Conservation (phyloP, 345 rosid species). For the Eucalyptus pumila region DNA sequence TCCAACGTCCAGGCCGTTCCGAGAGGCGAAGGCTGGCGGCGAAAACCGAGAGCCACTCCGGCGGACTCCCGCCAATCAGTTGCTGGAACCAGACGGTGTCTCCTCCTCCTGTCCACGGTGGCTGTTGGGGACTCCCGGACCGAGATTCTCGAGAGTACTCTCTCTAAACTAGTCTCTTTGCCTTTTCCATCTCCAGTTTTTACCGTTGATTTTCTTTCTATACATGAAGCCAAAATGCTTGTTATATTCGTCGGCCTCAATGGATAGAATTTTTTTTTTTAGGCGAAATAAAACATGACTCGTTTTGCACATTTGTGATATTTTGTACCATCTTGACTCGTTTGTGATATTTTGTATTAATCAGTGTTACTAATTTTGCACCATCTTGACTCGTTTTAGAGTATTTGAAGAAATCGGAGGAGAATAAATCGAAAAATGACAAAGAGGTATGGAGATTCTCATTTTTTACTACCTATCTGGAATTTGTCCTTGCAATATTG, state of each 20-base stretch:
- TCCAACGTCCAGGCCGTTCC: constrained; percentile 67
- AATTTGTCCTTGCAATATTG: not conserved
- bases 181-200: not conserved
- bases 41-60: not conserved
- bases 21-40: constrained; percentile 17
- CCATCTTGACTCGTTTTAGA: constrained; percentile 7
- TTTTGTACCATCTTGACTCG: not conserved
- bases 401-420: constrained; percentile 80
- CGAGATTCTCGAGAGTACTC: constrained; percentile 62
- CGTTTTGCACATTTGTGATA: not conserved
- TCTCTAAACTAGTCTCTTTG: not conserved
- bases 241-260: not conserved
- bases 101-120: constrained; percentile 36
- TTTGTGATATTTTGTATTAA: not conserved
- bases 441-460: constrained; percentile 46
- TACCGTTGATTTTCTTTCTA: not conserved
- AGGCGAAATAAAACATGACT: not conserved
- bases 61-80: not conserved
- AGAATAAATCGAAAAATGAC: constrained; percentile 70
- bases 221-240: fast-evolving
- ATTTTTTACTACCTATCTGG: not conserved
- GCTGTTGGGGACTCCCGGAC: constrained; percentile 27
- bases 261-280: not conserved
- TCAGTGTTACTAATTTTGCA: not conserved
- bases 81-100: constrained; percentile 36